Evolutionary conservation across 345 rosid genomes (phyloP), one percentile per base, ranked within the genome.

Genomic region (Arabis hirsuta): DNA sequence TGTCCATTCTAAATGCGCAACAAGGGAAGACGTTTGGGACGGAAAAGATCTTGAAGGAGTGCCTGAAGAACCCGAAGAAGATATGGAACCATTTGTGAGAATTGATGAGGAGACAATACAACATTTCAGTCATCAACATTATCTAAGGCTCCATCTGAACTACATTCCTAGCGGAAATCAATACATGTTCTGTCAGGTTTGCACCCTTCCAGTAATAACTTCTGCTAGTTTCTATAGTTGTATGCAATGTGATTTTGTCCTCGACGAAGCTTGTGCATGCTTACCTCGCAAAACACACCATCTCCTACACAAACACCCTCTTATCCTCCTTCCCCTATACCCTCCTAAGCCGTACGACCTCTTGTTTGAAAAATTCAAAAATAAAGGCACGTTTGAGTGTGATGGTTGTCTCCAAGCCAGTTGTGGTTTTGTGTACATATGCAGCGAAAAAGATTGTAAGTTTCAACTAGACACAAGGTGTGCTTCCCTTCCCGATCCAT

Each of bases 11-110:
- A 12, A 22, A 59, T 59, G 64, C 12, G 64, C 48, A 12, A 46
- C 51, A 36, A 36, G 11, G 41, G 3, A 36, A 1, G 41, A 36
- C 10, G 41, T 36, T 0, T 36, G 60, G 41, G 60, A 55, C 8
- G 60, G 24, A 31, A n/a, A n/a, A 55, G 60, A 55, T 12, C 69
- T 65, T 9, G n/a, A 22, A 4, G 69, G 36, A 22, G n/a, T 36
- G 9, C 46, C 34, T 3, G 46, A 50, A 65, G 36, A 50, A 22
- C 2, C 32, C 0, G 47, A 36, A 0, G 32, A 47, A 20, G 12
- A 36, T 22, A 1, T 50, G 1, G n/a, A 32, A 9, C 47, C 56
- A 8, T 65, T 36, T 2, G 9, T 2, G 36, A 8, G 2, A 45
- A 36, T 50, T 20, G 47, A 50, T 36, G 36, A 50, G 1, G 22